Conservation (phyloP, 2,329 filamentous ascomycete genomes). For the Fusarium redolens region DNA sequence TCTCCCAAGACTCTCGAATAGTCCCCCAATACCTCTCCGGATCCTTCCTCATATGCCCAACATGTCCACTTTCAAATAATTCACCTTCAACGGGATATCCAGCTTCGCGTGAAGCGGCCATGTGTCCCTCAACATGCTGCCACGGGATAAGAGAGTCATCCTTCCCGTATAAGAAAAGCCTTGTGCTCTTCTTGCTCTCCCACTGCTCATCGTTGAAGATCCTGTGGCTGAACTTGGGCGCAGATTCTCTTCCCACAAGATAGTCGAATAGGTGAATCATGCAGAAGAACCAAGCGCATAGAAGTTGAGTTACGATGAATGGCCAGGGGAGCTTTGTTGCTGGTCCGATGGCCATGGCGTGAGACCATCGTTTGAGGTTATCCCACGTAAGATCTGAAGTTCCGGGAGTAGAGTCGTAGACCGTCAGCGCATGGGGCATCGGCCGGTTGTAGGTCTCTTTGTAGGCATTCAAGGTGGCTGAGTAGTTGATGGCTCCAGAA, state of each 20-base stretch:
- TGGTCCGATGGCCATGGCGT: neutral
- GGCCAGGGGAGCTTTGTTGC: neutral
- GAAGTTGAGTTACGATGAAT: neutral
- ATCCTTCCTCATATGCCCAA: slow-evolving; percentile 2
- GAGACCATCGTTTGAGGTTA: slow-evolving; percentile 9
- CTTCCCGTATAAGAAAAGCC: slow-evolving; percentile 7
- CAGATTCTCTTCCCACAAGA: neutral
- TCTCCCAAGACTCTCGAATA: neutral
- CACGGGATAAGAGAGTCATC: neutral
- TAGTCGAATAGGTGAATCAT: neutral
- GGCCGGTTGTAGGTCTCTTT: neutral
- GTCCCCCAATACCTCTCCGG: neutral
- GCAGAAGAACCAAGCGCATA: neutral
- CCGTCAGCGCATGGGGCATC: neutral
- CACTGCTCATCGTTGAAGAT: slow-evolving; percentile 2
- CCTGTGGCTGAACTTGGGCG: neutral
- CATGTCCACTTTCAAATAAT: slow-evolving; percentile 5
- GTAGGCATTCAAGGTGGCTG: neutral
- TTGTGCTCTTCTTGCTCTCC: neutral
- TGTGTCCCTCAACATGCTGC: slow-evolving; percentile 1
- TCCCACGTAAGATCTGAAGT: neutral
- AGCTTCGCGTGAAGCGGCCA: rapidly evolving
- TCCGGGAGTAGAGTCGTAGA: neutral
- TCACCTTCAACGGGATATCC: neutral
- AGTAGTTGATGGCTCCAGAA: neutral